Percentiles rank a stretch among this genome's conserved stretches.
These are phyloP conservation scores for Saturnispora serradocipensis DNA, from an alignment of 805 yeast species.

Conservation along the genomic window DNA sequence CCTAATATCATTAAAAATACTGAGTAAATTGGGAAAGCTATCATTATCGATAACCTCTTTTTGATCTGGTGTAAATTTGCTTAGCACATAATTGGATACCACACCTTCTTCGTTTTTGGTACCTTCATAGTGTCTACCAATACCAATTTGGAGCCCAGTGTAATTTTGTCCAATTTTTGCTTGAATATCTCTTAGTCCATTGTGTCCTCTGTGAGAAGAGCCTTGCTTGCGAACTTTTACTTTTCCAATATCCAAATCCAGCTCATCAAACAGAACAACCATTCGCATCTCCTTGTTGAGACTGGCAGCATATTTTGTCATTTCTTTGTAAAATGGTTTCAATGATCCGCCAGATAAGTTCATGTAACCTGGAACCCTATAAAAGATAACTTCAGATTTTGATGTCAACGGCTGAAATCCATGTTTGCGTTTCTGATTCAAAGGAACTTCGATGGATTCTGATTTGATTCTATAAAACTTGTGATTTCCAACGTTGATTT, in stretches of 20 bases:
- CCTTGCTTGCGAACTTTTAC: constrained; percentile 52
- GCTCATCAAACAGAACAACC: constrained; percentile 72
- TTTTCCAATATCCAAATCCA: constrained; percentile 57
- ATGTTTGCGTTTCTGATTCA: background rate
- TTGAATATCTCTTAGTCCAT: constrained; percentile 62
- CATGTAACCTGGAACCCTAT: constrained; percentile 38
- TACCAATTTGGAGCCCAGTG: constrained; percentile 66
- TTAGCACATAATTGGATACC: constrained; percentile 58
- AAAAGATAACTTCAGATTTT: constrained; percentile 9
- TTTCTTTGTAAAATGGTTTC: constrained; percentile 33
- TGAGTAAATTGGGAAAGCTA: constrained; percentile 34
- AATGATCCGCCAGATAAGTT: constrained; percentile 50
- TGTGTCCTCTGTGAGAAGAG: constrained; percentile 71
- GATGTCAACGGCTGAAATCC: constrained; percentile 1
- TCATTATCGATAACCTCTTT: constrained; percentile 29
- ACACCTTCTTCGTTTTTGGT: constrained; percentile 23
- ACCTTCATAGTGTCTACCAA: constrained; percentile 52
- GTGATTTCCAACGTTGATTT: background rate
- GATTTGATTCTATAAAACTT: background rate
- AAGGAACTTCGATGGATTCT: background rate
- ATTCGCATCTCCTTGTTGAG: constrained; percentile 30
- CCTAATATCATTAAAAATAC: constrained; percentile 29
- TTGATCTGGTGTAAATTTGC: constrained; percentile 41
- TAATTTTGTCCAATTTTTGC: constrained; percentile 39
- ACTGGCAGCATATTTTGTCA: constrained; percentile 20